These are phyloP conservation scores for Macrolepiota dolichaula DNA, from an alignment of 768 basidiomycete genomes.

Conservation along the genomic window DNA sequence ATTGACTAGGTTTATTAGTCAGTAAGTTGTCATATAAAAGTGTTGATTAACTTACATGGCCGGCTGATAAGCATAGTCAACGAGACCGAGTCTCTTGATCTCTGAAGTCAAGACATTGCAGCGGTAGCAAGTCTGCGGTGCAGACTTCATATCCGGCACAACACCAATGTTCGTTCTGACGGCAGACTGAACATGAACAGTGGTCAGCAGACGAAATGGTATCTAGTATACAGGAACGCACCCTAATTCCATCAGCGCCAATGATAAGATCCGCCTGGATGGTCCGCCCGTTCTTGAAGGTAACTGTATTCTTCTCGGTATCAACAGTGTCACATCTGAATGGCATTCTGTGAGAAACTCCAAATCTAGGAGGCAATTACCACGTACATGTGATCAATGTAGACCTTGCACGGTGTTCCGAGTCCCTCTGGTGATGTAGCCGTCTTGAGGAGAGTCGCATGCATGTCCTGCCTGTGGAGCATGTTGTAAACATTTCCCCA, in stretches of 20 bases:
- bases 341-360: background rate
- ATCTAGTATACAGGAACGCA: constrained; percentile 10
- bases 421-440: constrained; percentile 22
- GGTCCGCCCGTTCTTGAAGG: constrained; percentile 22
- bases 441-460: constrained; percentile 24
- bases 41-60: constrained; percentile 21
- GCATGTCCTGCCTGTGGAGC: constrained; percentile 31
- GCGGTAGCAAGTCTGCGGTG: constrained; percentile 30
- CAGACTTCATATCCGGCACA: constrained; percentile 25
- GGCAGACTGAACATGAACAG: constrained; percentile 20
- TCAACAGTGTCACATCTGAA: constrained; percentile 22
- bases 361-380: background rate
- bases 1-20: constrained; percentile 19
- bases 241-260: constrained; percentile 30
- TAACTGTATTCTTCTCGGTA: constrained; percentile 19
- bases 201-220: background rate
- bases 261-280: constrained; percentile 26
- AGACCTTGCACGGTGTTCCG: constrained; percentile 22
- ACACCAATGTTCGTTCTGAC: constrained; percentile 24
- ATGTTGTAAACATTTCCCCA: constrained; percentile 28
- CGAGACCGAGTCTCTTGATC: constrained; percentile 25
- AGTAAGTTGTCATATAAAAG: too few relatives aligned
- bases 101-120: constrained; percentile 27
- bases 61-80: constrained; percentile 26
- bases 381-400: constrained; percentile 23